These are phyloP conservation scores for Venturia asperata DNA, from an alignment of 2,329 filamentous ascomycete genomes.

Conservation along the genomic window DNA sequence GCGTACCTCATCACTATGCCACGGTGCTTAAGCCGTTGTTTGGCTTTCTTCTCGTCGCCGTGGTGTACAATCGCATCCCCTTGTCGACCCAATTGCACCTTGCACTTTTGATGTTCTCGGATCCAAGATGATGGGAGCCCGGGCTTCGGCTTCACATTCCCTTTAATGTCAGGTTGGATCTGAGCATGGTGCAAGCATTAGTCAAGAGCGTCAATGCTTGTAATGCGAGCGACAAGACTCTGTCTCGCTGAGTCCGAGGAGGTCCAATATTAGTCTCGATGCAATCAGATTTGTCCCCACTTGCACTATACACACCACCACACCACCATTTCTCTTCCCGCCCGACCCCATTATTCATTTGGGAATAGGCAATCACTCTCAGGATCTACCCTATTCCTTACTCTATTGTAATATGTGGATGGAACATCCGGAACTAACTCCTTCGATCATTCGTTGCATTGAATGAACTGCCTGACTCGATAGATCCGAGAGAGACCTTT, in stretches of 20 bases:
- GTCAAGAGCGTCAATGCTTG: not conserved
- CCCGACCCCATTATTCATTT: not conserved
- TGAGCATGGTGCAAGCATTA: slow-evolving; percentile 6
- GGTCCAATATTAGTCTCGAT: not conserved
- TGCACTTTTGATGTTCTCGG: not conserved
- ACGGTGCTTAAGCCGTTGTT: not conserved
- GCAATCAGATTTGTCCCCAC: not conserved
- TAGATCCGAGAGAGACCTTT: not conserved
- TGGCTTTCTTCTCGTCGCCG: not conserved
- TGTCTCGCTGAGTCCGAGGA: not conserved
- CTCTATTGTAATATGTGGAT: not conserved
- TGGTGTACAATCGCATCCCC: not conserved
- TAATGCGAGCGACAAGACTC: not conserved
- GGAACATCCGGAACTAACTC: slow-evolving; percentile 6
- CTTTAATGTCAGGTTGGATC: not conserved
- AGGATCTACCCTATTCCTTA: slow-evolving; percentile 3
- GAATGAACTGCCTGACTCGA: not conserved
- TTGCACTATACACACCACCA: slow-evolving; percentile 3
- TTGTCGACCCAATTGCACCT: slow-evolving; percentile 8
- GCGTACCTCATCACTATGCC: slow-evolving; percentile 2
- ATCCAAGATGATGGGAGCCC: slow-evolving; percentile 2
- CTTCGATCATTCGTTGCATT: not conserved
- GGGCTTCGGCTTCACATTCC: not conserved
- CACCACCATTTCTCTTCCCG: not conserved
- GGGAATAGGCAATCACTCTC: not conserved